Conservation (phyloP, 352 stramenopile species). For the Phytophthora lateralis region DNA sequence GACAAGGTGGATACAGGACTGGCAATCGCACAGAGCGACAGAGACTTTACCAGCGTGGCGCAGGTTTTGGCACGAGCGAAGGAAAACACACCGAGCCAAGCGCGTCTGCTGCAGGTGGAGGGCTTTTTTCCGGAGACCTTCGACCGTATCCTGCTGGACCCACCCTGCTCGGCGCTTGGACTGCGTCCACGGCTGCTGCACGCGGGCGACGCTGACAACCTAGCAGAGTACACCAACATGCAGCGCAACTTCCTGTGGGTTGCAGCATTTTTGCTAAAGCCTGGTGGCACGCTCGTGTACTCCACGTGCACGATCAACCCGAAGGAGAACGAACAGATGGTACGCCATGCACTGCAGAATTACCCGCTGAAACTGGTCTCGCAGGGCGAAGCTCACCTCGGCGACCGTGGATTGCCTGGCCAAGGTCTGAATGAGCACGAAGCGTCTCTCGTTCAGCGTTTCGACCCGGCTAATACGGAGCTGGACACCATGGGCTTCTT, state of each 20-base stretch:
- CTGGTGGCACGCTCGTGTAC: slow-evolving; percentile 92
- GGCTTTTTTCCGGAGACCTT: slow-evolving; percentile 94
- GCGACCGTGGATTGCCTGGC: slow-evolving; percentile 67
- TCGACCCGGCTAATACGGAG: slow-evolving; percentile 80
- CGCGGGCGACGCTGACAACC: slow-evolving; percentile 66
- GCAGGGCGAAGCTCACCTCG: slow-evolving; percentile 57
- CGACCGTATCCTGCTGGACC: slow-evolving; percentile 93
- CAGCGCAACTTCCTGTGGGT: slow-evolving; percentile 90
- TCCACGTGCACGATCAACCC: slow-evolving; percentile 95
- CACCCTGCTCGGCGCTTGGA: slow-evolving; percentile 91
- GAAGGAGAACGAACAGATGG: slow-evolving; percentile 93
- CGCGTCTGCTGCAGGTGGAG: slow-evolving; percentile 78
- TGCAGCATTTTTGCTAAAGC: slow-evolving; percentile 90
- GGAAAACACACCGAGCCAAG: slow-evolving; percentile 45
- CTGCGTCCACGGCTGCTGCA: slow-evolving; percentile 92
- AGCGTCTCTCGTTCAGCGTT: slow-evolving; percentile 82
- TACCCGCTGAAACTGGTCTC: slow-evolving; percentile 87
- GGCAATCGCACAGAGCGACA: slow-evolving; percentile 8
- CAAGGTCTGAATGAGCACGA: slow-evolving; percentile 80
- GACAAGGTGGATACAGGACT: slow-evolving; percentile 28
- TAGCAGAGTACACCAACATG: slow-evolving; percentile 85
- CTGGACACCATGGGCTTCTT: slow-evolving; percentile 96
- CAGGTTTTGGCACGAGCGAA: slow-evolving; percentile 69
- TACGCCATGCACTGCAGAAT: slow-evolving; percentile 86
- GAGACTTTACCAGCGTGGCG: slow-evolving; percentile 42